Evolutionary conservation across 177 flowering plant genomes (phyloP).

Genomic region (Vitis hybrid): DNA sequence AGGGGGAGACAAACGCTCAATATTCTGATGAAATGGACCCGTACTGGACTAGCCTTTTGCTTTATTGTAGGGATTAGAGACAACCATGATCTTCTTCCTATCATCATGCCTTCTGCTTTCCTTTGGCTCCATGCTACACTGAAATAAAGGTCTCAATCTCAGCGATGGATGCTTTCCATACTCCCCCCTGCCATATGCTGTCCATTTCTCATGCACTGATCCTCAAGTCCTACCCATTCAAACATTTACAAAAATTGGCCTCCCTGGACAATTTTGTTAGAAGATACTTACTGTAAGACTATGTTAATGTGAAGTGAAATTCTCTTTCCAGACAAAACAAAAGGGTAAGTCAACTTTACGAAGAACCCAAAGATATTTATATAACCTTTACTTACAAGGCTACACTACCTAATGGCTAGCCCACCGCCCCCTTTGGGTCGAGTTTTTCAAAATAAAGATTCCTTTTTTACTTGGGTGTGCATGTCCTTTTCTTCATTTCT

Average conservation of each 20-base stretch:
- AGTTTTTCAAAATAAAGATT: constrained; percentile 4
- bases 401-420: neutral
- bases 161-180: too few species aligned
- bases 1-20: neutral
- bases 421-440: too few species aligned
- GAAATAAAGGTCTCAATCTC: constrained; percentile 5
- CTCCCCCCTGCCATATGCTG: too few species aligned
- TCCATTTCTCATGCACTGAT: too few species aligned
- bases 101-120: neutral
- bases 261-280: too few species aligned
- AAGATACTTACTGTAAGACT: too few species aligned
- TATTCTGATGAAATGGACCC: constrained; percentile 6
- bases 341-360: constrained; percentile 5
- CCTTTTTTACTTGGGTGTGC: constrained; percentile 9
- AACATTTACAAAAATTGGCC: too few species aligned
- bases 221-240: too few species aligned
- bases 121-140: constrained; percentile 1
- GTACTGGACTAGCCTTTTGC: neutral
- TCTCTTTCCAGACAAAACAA: too few species aligned
- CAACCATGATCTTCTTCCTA: constrained; percentile 11
- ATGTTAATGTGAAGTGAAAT: too few species aligned
- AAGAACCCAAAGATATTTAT: neutral
- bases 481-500: constrained; percentile 4
- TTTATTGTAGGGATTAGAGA: constrained; percentile 14
- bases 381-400: neutral